These are phyloP conservation scores for Termitomyces sp. DNA, from an alignment of 1,284 basidiomycete species.

Conservation along the genomic window DNA sequence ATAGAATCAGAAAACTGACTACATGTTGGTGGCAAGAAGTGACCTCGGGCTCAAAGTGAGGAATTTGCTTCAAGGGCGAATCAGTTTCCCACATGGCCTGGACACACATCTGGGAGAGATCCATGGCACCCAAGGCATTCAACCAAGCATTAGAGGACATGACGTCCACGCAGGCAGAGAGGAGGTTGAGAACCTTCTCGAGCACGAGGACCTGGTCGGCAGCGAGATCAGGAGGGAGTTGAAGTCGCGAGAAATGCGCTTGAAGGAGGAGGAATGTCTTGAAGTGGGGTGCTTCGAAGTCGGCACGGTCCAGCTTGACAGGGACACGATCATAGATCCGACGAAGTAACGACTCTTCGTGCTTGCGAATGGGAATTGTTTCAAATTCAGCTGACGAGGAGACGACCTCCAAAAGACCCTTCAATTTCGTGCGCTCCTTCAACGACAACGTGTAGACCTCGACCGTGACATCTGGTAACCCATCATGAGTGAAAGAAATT, in stretches of 20 bases:
- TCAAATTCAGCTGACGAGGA: conserved; percentile 97
- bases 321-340: conserved; percentile 97
- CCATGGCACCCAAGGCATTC: conserved; percentile 95
- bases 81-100: conserved; percentile 98
- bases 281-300: conserved; percentile 95
- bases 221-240: conserved; percentile 88
- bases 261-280: conserved; percentile 97
- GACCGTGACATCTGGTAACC: conserved; percentile 75
- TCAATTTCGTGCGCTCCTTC: conserved; percentile 96
- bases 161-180: conserved; percentile 95
- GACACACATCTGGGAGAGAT: conserved; percentile 98
- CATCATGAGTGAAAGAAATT: conserved; percentile 6
- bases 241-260: conserved; percentile 92
- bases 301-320: conserved; percentile 82
- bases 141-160: conserved; percentile 97
- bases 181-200: conserved; percentile 84
- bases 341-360: conserved; percentile 77
- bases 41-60: conserved; percentile 89
- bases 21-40: conserved; percentile 14
- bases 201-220: conserved; percentile 87
- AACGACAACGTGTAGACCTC: conserved; percentile 96
- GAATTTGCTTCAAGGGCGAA: conserved; percentile 91
- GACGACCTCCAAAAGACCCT: conserved; percentile 94
- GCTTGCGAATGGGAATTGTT: conserved; percentile 87
- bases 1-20: not conserved